Evolutionary conservation across 768 basidiomycete genomes (phyloP).

Genomic region (Psilocybe subaeruginosa): DNA sequence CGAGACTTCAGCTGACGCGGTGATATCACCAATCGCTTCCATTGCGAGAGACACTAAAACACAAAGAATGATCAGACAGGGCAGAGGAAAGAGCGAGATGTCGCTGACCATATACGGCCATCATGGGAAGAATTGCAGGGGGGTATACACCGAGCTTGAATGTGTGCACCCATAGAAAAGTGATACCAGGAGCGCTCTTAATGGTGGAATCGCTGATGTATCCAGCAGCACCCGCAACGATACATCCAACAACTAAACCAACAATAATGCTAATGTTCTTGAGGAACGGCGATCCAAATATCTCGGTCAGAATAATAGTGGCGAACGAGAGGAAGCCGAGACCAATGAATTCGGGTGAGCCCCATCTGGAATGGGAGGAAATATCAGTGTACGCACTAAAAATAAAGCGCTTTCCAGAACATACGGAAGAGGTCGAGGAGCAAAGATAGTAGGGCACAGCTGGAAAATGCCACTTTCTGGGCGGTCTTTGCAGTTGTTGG

Average conservation of each 20-base stretch:
- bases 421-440: constrained; percentile 69
- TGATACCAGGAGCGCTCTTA: constrained; percentile 71
- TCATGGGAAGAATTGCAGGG: constrained; percentile 59
- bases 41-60: constrained; percentile 67
- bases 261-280: constrained; percentile 81
- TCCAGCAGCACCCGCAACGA: constrained; percentile 78
- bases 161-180: constrained; percentile 81
- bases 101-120: constrained; percentile 37
- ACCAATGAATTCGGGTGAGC: constrained; percentile 81
- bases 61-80: constrained; percentile 31
- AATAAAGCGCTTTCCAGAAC: constrained; percentile 19
- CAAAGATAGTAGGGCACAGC: constrained; percentile 72
- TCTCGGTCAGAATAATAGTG: constrained; percentile 75
- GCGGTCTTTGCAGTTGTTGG: constrained; percentile 66
- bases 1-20: constrained; percentile 83
- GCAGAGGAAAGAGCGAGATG: neutral
- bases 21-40: constrained; percentile 87
- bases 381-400: neutral
- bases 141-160: constrained; percentile 79
- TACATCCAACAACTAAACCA: constrained; percentile 76
- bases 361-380: constrained; percentile 54
- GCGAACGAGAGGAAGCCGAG: constrained; percentile 85
- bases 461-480: constrained; percentile 68
- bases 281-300: constrained; percentile 86
- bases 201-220: constrained; percentile 75